Evolutionary conservation across 2,329 filamentous ascomycete genomes (phyloP).

Genomic region (Anthostomella pinea): DNA sequence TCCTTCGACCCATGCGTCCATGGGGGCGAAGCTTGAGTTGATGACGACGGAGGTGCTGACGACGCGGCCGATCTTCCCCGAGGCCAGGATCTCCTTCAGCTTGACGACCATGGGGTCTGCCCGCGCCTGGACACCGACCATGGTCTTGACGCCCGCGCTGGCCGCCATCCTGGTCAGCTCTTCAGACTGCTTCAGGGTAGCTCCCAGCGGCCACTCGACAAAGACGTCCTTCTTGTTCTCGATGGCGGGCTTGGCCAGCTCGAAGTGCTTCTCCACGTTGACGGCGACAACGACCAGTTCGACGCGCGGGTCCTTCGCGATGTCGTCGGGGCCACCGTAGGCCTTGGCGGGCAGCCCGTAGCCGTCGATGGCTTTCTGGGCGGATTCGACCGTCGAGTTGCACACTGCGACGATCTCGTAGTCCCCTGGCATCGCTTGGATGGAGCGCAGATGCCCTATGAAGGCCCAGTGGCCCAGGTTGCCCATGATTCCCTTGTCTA

Average conservation of each 20-base stretch:
- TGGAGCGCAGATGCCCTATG: conserved; percentile 36
- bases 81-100: conserved; percentile 39
- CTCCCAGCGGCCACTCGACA: conserved; percentile 48
- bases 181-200: conserved; percentile 38
- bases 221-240: conserved; percentile 46
- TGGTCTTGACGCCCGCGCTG: conserved; percentile 38
- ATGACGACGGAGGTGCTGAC: conserved; percentile 30
- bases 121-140: conserved; percentile 47
- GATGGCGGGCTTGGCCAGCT: conserved; percentile 39
- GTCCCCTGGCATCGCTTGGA: conserved; percentile 28
- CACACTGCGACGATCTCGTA: conserved; percentile 49
- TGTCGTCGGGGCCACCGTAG: conserved; percentile 39
- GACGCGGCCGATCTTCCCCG: conserved; percentile 43
- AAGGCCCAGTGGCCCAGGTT: conserved; percentile 32
- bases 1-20: conserved; percentile 19
- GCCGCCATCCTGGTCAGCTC: conserved; percentile 41
- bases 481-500: neutral
- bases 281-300: conserved; percentile 46
- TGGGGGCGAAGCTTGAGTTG: conserved; percentile 3
- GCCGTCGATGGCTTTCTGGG: conserved; percentile 38
- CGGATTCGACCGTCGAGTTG: conserved; percentile 44
- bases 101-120: conserved; percentile 38
- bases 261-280: conserved; percentile 41
- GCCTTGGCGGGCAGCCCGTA: conserved; percentile 38
- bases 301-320: conserved; percentile 44